Conservation (phyloP, 805 yeast species). For the Zygosaccharomyces gambellarensis region DNA sequence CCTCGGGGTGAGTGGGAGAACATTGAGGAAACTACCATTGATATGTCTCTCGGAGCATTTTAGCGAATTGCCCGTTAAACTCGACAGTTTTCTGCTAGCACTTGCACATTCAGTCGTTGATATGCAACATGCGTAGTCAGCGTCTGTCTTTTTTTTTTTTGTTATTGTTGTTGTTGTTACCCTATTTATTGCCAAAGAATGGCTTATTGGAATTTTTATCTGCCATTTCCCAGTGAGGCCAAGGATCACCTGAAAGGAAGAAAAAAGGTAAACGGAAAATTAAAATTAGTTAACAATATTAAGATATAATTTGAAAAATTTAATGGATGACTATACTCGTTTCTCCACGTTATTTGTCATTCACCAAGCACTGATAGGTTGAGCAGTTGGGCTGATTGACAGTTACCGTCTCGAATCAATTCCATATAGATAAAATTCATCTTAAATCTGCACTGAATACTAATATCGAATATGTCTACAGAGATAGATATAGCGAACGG, state of each 20-base stretch:
- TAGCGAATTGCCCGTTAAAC: constrained; percentile 22
- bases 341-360: not conserved
- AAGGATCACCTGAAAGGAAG: not conserved
- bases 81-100: constrained; percentile 25
- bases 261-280: not conserved
- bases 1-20: constrained; percentile 30
- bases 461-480: not conserved
- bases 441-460: not conserved
- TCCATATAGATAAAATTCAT: constrained; percentile 5
- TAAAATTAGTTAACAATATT: not conserved
- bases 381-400: not conserved
- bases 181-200: not conserved
- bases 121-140: constrained; percentile 10
- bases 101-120: constrained; percentile 17
- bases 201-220: not conserved
- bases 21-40: constrained; percentile 28
- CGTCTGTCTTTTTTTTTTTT: not conserved
- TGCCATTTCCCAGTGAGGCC: not conserved
- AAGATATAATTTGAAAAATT: not conserved
- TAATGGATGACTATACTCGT: not conserved
- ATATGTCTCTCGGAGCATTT: constrained; percentile 29
- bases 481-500: constrained; percentile 1
- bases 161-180: not conserved
- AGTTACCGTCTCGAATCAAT: not conserved
- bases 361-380: not conserved